A percentile compares a stretch with the other conserved stretches of the same genome.
phyloP scores from a whole-genome alignment of 2,329 filamentous ascomycete genomes.

The Fusarium chlamydosporum region DNA sequence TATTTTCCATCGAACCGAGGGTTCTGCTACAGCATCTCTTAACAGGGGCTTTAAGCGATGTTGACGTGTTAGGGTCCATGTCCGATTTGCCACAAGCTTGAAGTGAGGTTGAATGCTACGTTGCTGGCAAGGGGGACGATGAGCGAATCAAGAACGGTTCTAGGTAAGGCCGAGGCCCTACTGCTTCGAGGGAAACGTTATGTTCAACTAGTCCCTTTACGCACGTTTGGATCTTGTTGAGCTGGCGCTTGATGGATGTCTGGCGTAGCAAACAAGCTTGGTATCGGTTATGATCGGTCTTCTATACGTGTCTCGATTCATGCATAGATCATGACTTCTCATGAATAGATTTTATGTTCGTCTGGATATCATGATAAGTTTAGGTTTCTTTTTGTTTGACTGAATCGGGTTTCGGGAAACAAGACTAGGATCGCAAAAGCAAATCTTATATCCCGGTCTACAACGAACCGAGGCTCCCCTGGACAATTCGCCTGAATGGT shows the following conservation, averaged over 20 bases:
- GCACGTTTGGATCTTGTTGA: slow-evolving; percentile 17
- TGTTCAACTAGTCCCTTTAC: slow-evolving; percentile 26
- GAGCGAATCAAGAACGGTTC: slow-evolving; percentile 36
- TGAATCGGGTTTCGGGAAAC: slow-evolving; percentile 10
- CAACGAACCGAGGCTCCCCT: slow-evolving; percentile 29
- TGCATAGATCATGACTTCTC: slow-evolving; percentile 19
- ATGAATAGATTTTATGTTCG: slow-evolving; percentile 11
- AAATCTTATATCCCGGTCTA: slow-evolving; percentile 32
- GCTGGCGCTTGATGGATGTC: slow-evolving; percentile 8
- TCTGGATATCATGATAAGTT: slow-evolving; percentile 10
- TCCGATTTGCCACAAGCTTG: slow-evolving; percentile 45
- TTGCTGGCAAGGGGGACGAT: slow-evolving; percentile 40
- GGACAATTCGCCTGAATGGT: slow-evolving; percentile 7
- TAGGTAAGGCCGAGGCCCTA: slow-evolving; percentile 24
- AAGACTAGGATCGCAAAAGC: slow-evolving; percentile 26
- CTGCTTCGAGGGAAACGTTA: slow-evolving; percentile 39
- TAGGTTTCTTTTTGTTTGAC: slow-evolving; percentile 3
- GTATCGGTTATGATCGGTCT: slow-evolving; percentile 39
- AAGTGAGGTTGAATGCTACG: slow-evolving; percentile 45
- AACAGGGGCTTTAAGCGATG: slow-evolving; percentile 31
- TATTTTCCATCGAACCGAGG: slow-evolving; percentile 1
- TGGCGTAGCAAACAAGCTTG: slow-evolving; percentile 12
- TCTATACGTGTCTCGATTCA: slow-evolving; percentile 20
- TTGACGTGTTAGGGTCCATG: slow-evolving; percentile 41
- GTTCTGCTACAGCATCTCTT: slow-evolving; percentile 13